These are phyloP conservation scores for Exserohilum turcica DNA, from an alignment of 2,329 filamentous ascomycete genomes.

Conservation along the genomic window DNA sequence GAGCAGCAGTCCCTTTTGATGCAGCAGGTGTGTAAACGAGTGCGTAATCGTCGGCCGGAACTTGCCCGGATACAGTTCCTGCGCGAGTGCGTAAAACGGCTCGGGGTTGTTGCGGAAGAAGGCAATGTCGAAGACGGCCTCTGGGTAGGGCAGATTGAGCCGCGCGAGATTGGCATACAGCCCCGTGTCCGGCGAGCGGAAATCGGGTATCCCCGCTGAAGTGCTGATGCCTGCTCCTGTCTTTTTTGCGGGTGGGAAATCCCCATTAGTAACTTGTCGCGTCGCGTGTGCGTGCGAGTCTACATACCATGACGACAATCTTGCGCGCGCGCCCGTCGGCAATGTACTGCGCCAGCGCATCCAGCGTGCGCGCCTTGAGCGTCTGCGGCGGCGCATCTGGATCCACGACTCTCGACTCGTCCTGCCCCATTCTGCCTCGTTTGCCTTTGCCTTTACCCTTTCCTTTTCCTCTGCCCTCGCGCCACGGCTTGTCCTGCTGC, in stretches of 20 bases:
- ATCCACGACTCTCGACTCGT: constrained; percentile 73
- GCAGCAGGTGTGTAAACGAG: constrained; percentile 81
- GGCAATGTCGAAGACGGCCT: constrained; percentile 90
- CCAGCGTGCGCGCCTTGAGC: constrained; percentile 70
- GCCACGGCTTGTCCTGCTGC: constrained; percentile 41
- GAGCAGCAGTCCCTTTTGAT: constrained; percentile 75
- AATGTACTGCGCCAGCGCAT: constrained; percentile 81
- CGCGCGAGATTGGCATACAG: constrained; percentile 90
- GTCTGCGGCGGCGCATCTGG: constrained; percentile 68
- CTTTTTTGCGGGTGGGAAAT: too few relatives aligned
- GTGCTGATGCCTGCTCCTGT: constrained; percentile 90
- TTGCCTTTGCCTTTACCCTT: constrained; percentile 30
- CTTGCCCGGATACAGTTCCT: constrained; percentile 88
- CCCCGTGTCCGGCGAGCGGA: constrained; percentile 88
- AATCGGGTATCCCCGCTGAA: constrained; percentile 80
- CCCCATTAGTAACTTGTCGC: constrained; percentile 6
- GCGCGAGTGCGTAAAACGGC: constrained; percentile 90
- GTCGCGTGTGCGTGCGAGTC: not conserved
- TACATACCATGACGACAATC: constrained; percentile 80
- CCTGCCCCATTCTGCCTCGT: constrained; percentile 78
- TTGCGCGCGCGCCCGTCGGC: constrained; percentile 67
- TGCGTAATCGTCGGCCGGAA: constrained; percentile 90
- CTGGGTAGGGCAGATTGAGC: constrained; percentile 83
- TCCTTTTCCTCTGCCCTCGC: constrained; percentile 35
- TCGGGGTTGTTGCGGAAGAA: constrained; percentile 85